These are phyloP conservation scores for Nidula niveotomentosa DNA, from an alignment of 1,284 basidiomycete genomes.

Conservation along the genomic window DNA sequence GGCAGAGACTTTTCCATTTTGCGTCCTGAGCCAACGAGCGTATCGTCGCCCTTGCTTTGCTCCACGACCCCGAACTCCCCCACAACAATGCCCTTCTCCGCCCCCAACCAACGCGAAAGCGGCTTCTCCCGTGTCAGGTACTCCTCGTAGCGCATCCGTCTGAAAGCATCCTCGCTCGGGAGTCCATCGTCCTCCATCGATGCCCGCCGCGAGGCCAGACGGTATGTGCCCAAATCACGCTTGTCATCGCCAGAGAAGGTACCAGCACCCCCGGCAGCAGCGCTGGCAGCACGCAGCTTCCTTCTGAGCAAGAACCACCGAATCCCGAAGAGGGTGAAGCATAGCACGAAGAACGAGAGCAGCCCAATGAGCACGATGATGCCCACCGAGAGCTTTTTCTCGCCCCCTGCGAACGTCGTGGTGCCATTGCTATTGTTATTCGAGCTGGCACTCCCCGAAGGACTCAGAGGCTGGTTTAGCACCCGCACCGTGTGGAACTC, in stretches of 20 bases:
- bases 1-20: neutral
- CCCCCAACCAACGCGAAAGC: neutral
- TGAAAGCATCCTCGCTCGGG: neutral
- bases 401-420: slow-evolving; percentile 3
- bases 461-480: slow-evolving; percentile 53
- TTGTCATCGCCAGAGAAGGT: neutral
- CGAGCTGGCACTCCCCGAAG: slow-evolving; percentile 6
- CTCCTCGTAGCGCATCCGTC: slow-evolving; percentile 1
- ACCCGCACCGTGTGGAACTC: slow-evolving; percentile 71
- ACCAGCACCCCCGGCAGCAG: neutral
- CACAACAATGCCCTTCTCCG: neutral
- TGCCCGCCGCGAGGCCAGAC: neutral
- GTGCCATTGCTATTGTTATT: slow-evolving; percentile 2
- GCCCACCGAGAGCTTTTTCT: slow-evolving; percentile 49
- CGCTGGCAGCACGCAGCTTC: slow-evolving; percentile 19
- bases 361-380: slow-evolving; percentile 60
- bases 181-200: neutral
- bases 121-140: neutral
- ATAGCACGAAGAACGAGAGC: slow-evolving; percentile 40
- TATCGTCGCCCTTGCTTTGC: neutral
- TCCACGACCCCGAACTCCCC: neutral
- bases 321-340: neutral
- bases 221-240: neutral
- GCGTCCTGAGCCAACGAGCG: neutral
- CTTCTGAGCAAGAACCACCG: slow-evolving; percentile 27